These are phyloP conservation scores for Mycosphaerella sp. DNA, from an alignment of 2,329 filamentous ascomycete species.

Conservation along the genomic window DNA sequence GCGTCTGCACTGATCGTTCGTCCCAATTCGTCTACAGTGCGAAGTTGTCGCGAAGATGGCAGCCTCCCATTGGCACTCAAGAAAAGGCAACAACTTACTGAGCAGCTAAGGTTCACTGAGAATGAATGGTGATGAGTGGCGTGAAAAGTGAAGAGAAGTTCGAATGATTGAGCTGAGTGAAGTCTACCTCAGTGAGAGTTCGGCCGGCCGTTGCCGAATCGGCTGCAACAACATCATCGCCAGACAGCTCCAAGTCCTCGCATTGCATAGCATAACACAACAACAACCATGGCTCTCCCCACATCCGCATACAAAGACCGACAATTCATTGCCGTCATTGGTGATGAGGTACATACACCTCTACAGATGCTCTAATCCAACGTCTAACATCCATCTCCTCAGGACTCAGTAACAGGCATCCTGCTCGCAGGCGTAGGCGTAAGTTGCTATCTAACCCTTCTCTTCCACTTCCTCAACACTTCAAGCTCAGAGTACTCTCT, in stretches of 20 bases:
- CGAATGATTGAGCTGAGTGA: not conserved
- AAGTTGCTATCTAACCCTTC: conserved; percentile 34
- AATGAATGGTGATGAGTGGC: not conserved
- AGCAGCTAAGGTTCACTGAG: too few species aligned
- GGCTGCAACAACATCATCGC: not conserved
- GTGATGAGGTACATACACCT: conserved; percentile 66
- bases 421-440: conserved; percentile 94
- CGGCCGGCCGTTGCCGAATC: too few species aligned
- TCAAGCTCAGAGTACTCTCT: too few species aligned
- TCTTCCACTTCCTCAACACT: not conserved
- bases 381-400: conserved; percentile 3
- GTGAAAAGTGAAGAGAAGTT: not conserved
- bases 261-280: not conserved
- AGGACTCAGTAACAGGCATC: conserved; percentile 95
- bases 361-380: not conserved
- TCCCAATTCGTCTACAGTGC: too few species aligned
- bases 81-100: too few species aligned
- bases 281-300: conserved; percentile 51
- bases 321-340: conserved; percentile 95
- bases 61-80: too few species aligned
- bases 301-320: conserved; percentile 65
- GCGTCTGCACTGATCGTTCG: too few species aligned
- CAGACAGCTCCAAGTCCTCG: not conserved
- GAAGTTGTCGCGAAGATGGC: too few species aligned
- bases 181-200: not conserved